Evolutionary conservation across 2,329 filamentous ascomycete species (phyloP), one percentile per base, ranked within the genome.

Genomic region (Verticillium klebahnii): DNA sequence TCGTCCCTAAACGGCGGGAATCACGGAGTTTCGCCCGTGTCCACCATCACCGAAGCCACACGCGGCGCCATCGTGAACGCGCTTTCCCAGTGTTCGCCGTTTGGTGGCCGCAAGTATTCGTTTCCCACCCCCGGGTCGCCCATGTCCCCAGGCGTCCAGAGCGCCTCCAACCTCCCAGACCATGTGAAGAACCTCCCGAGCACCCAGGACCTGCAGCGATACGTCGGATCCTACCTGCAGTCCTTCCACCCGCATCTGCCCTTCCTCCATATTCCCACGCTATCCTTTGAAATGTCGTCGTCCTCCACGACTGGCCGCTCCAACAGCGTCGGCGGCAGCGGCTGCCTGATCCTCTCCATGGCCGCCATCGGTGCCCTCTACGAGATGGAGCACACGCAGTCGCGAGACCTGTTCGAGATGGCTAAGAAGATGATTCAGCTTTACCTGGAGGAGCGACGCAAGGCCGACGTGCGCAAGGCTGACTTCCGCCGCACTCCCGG

Each of bases 391-490:
- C 86, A 89, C 62, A 82, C 83, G 32, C 85, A 89, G 61, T 96
- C 93, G 29, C 90, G 89, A 72, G 90, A 96, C 56, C 77, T 99
- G 8, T 97, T 97, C 70, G 92, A 96, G 68, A 89, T 93, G 72
- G 91, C 93, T 57, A 97, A 97, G 80, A 96, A 93, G 77, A 92
- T 97, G 89, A 96, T 98, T 62, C 89, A 94, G 66, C 82, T 93
- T 64, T 97, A 97, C 72, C 85, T 99, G 37, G 94, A 98, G 73
- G 93, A 97, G 74, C 86, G 93, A 62, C 88, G 93, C 66, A 94
- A 93, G 73, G 90, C 90, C 60, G 93, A 96, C 71, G 89, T 96
- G 65, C 82, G 85, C 68, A 86, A 85, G 71, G 83, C 83, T 57
- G 84, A 86, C 69, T 80, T 84, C 65, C 81, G 84, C 59, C 81